A percentile compares a stretch with the other conserved stretches of the same genome.
These are phyloP conservation scores for Salvia rosmarinus DNA, from an alignment of 257 asterid genomes.

Conservation along the genomic window DNA sequence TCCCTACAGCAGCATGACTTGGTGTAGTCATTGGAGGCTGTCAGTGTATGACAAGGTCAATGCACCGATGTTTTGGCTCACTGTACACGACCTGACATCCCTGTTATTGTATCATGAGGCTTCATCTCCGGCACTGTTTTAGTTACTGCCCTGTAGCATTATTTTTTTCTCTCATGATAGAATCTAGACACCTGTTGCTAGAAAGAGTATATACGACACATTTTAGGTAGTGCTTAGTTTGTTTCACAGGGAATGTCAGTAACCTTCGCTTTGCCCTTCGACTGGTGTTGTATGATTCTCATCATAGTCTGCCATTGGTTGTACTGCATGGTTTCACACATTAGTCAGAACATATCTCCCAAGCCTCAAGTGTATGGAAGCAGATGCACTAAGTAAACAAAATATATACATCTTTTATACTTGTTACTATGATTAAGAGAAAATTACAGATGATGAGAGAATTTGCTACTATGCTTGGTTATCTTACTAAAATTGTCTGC, in stretches of 20 bases:
- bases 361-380: background rate
- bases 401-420: no score
- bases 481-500: no score
- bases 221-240: background rate
- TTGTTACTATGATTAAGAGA: no score
- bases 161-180: background rate
- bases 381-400: background rate
- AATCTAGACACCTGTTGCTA: background rate
- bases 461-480: no score
- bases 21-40: background rate
- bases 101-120: no score
- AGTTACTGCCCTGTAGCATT: background rate
- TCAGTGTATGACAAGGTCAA: background rate
- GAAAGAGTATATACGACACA: background rate
- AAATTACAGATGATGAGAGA: no score
- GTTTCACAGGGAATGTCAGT: background rate
- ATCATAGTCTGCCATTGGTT: background rate
- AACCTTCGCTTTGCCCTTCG: background rate
- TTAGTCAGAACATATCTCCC: background rate
- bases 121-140: background rate
- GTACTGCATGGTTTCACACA: background rate
- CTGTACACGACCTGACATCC: background rate
- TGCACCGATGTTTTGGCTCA: background rate
- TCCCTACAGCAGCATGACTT: no score
- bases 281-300: background rate